Base-by-base conservation (phyloP, 2,329 filamentous ascomycete species). In the Sporothrix pallida region DNA sequence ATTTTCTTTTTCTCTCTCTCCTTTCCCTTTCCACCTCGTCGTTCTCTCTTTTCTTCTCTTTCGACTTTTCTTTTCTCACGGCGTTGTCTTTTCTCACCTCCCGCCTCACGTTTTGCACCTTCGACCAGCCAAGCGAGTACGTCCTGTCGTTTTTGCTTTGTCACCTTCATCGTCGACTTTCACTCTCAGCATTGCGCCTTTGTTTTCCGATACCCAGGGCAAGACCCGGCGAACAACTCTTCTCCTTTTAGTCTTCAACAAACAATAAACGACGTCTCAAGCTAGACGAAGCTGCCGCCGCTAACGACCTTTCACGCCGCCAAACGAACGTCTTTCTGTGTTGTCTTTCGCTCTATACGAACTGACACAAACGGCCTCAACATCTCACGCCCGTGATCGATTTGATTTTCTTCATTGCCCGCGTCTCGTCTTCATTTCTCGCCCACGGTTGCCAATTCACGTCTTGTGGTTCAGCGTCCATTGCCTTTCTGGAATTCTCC, bases 241-340 rank as follows among this genome's bases (percentile, higher is more conserved):
- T 26, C 54, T 37, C 17, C 54, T 15, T 58, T 23, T 58, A 44
- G 68, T 70, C 52, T 46, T 23, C n/a, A 20, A 13, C 42, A 48
- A 20, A 13, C 42, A 48, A 17, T 15, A 44, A 62, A 60, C 31
- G 37, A 50, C 42, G 48, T 62, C 69, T 37, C 42, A 31, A 48
- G 42, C 69, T 37, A 58, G 20, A 71, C 52, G 54, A 70, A 60
- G 37, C 42, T 62, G 52, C 54, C 54, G 42, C 69, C 42, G 69
- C 69, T 60, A 60, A 71, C 69, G 54, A 62, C 69, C 23, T 37
- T 37, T 60, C 52, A 48, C 68, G 68, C 37, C 68, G 62, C 15
- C 42, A 46, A 46, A 67, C 62, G 20, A 46, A 67, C n/a, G 31
- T 58, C 26, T 70, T 44, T 17, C 31, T 37, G 31, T 37, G 31